Conservation (phyloP, 768 basidiomycete species). For the Inosperma sp. region DNA sequence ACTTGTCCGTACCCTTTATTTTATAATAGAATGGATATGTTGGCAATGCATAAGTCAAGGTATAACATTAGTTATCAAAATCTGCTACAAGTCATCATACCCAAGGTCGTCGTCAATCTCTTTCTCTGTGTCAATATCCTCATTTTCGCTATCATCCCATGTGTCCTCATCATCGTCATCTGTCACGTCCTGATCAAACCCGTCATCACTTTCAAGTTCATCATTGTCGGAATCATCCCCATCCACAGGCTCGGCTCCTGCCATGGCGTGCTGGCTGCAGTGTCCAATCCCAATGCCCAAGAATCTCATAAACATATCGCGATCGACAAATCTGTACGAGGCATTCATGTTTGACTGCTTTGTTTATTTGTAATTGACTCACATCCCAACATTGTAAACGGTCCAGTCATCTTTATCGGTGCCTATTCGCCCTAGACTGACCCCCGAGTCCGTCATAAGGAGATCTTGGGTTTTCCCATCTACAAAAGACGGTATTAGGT, state of each 20-base stretch:
- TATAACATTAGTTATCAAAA: no score
- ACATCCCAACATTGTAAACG: slow-evolving; percentile 5
- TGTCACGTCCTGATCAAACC: neutral
- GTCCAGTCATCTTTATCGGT: neutral
- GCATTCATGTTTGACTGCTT: neutral
- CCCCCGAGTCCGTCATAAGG: slow-evolving; percentile 3
- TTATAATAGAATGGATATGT: no score
- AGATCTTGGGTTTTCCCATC: slow-evolving; percentile 16
- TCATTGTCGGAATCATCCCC: neutral
- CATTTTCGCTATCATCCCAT: neutral
- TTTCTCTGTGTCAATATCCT: neutral
- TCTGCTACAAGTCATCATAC: no score
- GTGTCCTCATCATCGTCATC: neutral
- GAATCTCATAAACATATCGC: slow-evolving; percentile 30
- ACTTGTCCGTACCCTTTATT: no score
- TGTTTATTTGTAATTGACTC: neutral
- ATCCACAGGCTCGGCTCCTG: neutral
- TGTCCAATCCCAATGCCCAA: slow-evolving; percentile 28
- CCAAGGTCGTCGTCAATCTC: neutral
- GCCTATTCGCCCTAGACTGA: neutral
- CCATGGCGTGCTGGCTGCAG: neutral
- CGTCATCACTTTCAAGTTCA: neutral
- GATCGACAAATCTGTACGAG: slow-evolving; percentile 25
- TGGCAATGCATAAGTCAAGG: no score
- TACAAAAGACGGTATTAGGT: slow-evolving; percentile 32